Percentiles rank a stretch among this genome's conserved stretches.
phyloP scores from a whole-genome alignment of 805 yeast genomes.

The Candida palmyrensis region DNA sequence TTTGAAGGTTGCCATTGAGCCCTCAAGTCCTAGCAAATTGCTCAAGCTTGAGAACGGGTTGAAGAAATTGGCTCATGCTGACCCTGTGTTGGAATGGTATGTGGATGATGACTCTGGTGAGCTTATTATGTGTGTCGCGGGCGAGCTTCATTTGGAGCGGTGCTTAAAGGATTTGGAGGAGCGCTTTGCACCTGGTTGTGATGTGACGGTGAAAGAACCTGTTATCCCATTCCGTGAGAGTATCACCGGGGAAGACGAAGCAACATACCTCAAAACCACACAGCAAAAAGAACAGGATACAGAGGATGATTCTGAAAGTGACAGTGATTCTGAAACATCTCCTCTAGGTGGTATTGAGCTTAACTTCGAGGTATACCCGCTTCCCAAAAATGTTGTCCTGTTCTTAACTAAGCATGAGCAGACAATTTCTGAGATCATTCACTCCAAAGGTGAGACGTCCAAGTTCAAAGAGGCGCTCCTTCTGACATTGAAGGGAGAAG shows the following conservation, averaged over 20 bases:
- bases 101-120: slow-evolving; percentile 85
- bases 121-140: slow-evolving; percentile 90
- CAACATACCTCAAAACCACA: slow-evolving; percentile 15
- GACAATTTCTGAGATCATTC: slow-evolving; percentile 32
- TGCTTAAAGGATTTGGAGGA: slow-evolving; percentile 87
- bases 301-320: slow-evolving; percentile 12
- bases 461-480: slow-evolving; percentile 8
- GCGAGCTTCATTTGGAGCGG: slow-evolving; percentile 92
- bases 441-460: slow-evolving; percentile 10
- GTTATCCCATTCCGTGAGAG: slow-evolving; percentile 88
- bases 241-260: slow-evolving; percentile 39
- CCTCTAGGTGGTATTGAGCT: slow-evolving; percentile 49
- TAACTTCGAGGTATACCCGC: slow-evolving; percentile 53
- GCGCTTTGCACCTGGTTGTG: slow-evolving; percentile 83
- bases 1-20: slow-evolving; percentile 93
- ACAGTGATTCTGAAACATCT: slow-evolving; percentile 20
- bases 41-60: slow-evolving; percentile 73
- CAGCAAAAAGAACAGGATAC: no score
- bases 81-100: slow-evolving; percentile 88
- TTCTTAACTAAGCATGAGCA: slow-evolving; percentile 45
- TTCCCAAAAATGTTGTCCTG: slow-evolving; percentile 46
- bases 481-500: slow-evolving; percentile 4
- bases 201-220: slow-evolving; percentile 81
- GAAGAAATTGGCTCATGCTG: slow-evolving; percentile 75
- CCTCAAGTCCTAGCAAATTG: slow-evolving; percentile 79